phyloP scores from a whole-genome alignment of 228 moss, liverwort and hornwort species.

The Sphagnum magellanicum region DNA sequence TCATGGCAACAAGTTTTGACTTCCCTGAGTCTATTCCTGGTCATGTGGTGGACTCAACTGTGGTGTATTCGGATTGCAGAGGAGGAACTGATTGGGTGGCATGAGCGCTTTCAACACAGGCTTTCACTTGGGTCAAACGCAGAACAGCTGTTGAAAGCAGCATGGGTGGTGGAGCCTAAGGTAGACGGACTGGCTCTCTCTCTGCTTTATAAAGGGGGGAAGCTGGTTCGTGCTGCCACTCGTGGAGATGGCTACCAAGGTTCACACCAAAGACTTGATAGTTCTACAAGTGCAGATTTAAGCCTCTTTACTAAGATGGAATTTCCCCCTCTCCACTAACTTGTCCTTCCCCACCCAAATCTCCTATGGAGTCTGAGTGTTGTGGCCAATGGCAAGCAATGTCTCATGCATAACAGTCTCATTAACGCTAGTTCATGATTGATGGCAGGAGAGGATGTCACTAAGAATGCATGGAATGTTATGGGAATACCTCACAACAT shows the following conservation, averaged over 20 bases:
- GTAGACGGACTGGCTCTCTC: slow-evolving; percentile 89
- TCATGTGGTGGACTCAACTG: too few relatives aligned
- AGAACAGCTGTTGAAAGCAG: slow-evolving; percentile 15
- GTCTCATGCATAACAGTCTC: too few relatives aligned
- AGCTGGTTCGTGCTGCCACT: slow-evolving; percentile 69
- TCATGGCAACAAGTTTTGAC: too few relatives aligned
- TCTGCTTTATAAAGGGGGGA: slow-evolving; percentile 62
- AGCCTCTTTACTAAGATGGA: too few relatives aligned
- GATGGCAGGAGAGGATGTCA: slow-evolving; percentile 81
- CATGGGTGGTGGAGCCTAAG: slow-evolving; percentile 94
- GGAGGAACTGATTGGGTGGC: slow-evolving; percentile 61
- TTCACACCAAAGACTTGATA: slow-evolving; percentile 15
- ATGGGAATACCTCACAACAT: slow-evolving; percentile 45
- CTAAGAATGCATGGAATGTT: slow-evolving; percentile 65
- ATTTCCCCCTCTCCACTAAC: too few relatives aligned
- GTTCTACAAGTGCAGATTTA: not conserved
- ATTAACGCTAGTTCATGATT: not conserved
- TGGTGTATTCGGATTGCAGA: slow-evolving; percentile 20
- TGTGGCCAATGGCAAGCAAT: too few relatives aligned
- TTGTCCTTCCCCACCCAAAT: too few relatives aligned
- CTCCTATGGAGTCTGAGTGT: too few relatives aligned
- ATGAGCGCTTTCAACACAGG: slow-evolving; percentile 68
- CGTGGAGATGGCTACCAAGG: slow-evolving; percentile 87
- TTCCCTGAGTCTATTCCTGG: too few relatives aligned
- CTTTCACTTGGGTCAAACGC: slow-evolving; percentile 27